Base-by-base conservation (phyloP, 2,329 filamentous ascomycete species). In the Aspergillus ibericus region DNA sequence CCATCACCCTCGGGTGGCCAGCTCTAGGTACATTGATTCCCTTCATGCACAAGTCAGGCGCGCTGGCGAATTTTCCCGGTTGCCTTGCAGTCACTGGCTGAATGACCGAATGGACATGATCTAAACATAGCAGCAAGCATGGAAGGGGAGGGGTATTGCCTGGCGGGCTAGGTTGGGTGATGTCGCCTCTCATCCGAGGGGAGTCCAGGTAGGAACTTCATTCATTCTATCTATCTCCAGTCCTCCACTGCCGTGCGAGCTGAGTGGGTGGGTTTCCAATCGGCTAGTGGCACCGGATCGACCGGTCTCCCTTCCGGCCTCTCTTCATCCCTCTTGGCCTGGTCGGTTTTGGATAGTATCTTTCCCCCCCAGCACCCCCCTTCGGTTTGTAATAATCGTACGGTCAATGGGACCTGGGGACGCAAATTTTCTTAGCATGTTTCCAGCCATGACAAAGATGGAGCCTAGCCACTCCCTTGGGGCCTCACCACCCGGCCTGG, bases 241-340 rank as follows among this genome's bases (percentile, higher is more conserved):
- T 5, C 20, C 22, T 48, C 15, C 9, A 25, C 44, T 55, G 44
- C 44, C 18, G 53, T 56, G 51, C 16, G 35, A 49, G 27, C 44
- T 48, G 15, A 15, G 15, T 48, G 27, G 44, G n/a, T 48, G 44
- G 27, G 8, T 29, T 48, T 38, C 2, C 49, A 49, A 53, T 56
- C 55, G 63, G 59, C 25, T 56, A 61, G 57, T 57, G 50, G 44
- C 60, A 57, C 63, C 61, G 56, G 61, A 64, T 66, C 63, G 60
- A 60, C 63, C 50, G 36, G 36, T 34, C 22, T 29, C n/a, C 12
- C 38, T 44, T n/a, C 51, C 25, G 22, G 36, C n/a, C 9, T 53
- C n/a, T 53, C 34, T 53, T 42, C n/a, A 13, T 29, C 15, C 25
- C 10, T 25, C 42, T 20, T 47, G 15, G 42, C 42, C 42, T 47